Evolutionary conservation across 2,329 filamentous ascomycete genomes (phyloP).

Genomic region (Microcyclospora pomicola): DNA sequence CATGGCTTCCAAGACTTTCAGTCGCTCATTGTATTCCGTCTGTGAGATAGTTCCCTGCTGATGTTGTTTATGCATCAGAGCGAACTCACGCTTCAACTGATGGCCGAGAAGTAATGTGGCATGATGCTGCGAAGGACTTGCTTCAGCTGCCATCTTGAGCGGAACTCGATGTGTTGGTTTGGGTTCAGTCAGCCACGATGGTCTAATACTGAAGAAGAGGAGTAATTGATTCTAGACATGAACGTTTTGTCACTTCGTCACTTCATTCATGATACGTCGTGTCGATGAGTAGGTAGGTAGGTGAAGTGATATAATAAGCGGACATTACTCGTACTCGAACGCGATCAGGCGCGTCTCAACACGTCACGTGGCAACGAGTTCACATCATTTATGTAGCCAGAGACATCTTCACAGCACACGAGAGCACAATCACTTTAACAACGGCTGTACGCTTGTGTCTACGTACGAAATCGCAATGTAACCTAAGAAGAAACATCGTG

Average conservation of each 20-base stretch:
- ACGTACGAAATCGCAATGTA: slow-evolving; percentile 21
- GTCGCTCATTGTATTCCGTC: no score
- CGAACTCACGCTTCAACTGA: not conserved
- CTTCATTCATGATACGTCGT: no score
- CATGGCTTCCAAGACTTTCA: no score
- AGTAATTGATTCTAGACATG: no score
- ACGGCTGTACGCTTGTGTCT: slow-evolving; percentile 5
- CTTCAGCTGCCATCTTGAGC: not conserved
- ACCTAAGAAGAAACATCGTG: slow-evolving; percentile 18
- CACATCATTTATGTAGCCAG: not conserved
- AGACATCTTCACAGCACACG: not conserved
- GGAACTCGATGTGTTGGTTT: not conserved
- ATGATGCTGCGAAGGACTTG: not conserved
- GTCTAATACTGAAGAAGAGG: no score
- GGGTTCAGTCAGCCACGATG: not conserved
- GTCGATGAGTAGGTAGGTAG: not conserved
- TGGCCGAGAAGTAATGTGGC: not conserved
- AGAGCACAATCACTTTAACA: slow-evolving; percentile 2
- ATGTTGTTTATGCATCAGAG: not conserved
- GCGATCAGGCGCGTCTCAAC: not conserved
- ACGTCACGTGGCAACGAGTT: not conserved
- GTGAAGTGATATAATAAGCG: not conserved
- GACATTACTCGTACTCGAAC: not conserved
- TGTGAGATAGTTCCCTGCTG: no score
- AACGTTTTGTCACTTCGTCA: no score